Conservation (phyloP, 2,329 filamentous ascomycete species). For the Zymoseptoria brevis region DNA sequence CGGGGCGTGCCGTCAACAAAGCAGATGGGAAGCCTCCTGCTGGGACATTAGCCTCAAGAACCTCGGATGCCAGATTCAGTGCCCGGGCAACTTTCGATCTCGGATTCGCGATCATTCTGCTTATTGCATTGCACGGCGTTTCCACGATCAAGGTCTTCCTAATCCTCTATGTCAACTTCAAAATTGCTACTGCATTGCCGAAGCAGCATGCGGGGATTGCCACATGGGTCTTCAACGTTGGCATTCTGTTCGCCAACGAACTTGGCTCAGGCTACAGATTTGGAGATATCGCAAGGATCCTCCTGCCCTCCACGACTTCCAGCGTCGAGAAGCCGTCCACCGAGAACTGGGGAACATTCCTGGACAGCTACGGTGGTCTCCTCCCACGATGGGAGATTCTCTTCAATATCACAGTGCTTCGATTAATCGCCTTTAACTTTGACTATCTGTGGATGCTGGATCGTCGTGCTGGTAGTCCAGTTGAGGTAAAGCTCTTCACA, state of each 20-base stretch:
- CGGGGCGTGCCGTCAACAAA: neutral
- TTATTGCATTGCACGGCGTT: conserved; percentile 73
- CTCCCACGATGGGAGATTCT: conserved; percentile 90
- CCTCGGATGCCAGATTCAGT: conserved; percentile 46
- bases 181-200: conserved; percentile 64
- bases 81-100: conserved; percentile 77
- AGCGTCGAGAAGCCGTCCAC: conserved; percentile 28
- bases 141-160: conserved; percentile 73
- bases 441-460: conserved; percentile 91
- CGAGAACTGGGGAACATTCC: conserved; percentile 55
- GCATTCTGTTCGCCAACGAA: conserved; percentile 83
- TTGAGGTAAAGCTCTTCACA: conserved; percentile 61
- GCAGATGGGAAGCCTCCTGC: neutral
- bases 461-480: conserved; percentile 52
- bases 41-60: conserved; percentile 32
- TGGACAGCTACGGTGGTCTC: conserved; percentile 77
- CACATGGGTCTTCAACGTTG: conserved; percentile 88
- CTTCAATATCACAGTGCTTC: conserved; percentile 90
- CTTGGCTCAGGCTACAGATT: conserved; percentile 70
- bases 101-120: conserved; percentile 69
- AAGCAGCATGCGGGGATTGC: conserved; percentile 60
- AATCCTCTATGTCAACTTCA: conserved; percentile 77
- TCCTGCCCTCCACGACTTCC: conserved; percentile 38
- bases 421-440: conserved; percentile 92
- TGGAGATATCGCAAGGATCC: conserved; percentile 50